A percentile compares a stretch with the other conserved stretches of the same genome.
phyloP scores from a whole-genome alignment of 495 filamentous ascomycete genomes.

The Penicillium psychrofluorescens region DNA sequence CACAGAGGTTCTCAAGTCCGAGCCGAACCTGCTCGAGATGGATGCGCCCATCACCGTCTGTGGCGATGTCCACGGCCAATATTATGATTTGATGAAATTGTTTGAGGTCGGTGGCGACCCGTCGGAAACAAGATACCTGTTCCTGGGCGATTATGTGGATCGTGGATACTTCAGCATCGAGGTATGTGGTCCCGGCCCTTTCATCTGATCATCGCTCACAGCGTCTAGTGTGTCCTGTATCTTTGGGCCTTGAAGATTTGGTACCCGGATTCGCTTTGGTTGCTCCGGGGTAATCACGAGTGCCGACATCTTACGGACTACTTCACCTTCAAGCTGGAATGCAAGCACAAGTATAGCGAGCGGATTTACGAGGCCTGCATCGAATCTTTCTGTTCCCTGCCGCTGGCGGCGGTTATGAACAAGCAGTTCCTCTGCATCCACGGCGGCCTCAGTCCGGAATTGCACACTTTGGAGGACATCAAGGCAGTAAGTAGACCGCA shows the following conservation, averaged over 20 bases:
- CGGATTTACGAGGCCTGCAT: slow-evolving; percentile 95
- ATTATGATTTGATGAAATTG: slow-evolving; percentile 98
- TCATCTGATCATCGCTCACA: too few species aligned
- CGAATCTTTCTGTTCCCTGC: slow-evolving; percentile 92
- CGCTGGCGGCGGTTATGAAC: slow-evolving; percentile 97
- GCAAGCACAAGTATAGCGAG: slow-evolving; percentile 98
- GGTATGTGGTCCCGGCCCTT: slow-evolving; percentile 30
- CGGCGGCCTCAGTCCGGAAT: slow-evolving; percentile 87
- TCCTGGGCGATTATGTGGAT: slow-evolving; percentile 96
- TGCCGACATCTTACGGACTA: slow-evolving; percentile 98
- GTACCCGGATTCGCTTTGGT: slow-evolving; percentile 95
- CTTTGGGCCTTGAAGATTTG: slow-evolving; percentile 98
- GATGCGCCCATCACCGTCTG: slow-evolving; percentile 99
- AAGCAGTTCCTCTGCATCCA: slow-evolving; percentile 99
- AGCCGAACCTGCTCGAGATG: slow-evolving; percentile 98
- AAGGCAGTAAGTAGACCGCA: slow-evolving; percentile 55
- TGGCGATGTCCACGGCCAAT: slow-evolving; percentile 97
- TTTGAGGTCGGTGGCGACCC: slow-evolving; percentile 98
- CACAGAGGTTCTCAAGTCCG: slow-evolving; percentile 71
- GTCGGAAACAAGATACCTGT: slow-evolving; percentile 90
- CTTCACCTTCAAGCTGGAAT: slow-evolving; percentile 99
- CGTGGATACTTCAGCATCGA: slow-evolving; percentile 98
- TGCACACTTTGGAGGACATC: slow-evolving; percentile 92
- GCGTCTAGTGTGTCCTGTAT: slow-evolving; percentile 75
- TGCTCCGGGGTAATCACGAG: slow-evolving; percentile 96